Evolutionary conservation across 176 grass and related monocot species (phyloP).

Genomic region (Dendrocalamus sinicus): DNA sequence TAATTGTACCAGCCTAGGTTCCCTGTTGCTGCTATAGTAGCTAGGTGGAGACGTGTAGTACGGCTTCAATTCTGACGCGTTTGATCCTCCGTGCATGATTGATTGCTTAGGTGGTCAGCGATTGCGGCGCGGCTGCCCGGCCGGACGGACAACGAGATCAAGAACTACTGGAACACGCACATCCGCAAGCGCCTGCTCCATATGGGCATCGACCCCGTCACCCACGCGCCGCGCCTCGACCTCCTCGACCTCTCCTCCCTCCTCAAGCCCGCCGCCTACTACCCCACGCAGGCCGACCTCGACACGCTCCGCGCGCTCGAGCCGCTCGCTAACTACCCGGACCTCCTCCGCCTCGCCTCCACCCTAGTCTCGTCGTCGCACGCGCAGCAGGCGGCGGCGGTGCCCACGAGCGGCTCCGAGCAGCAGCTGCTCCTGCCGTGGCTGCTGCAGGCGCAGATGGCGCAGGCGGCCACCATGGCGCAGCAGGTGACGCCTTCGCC

Average conservation of each 20-base stretch:
- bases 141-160: slow-evolving; percentile 98
- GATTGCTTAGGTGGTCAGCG: slow-evolving; percentile 77
- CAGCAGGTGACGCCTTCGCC: slow-evolving; percentile 20
- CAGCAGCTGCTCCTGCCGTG: slow-evolving; percentile 45
- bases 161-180: slow-evolving; percentile 99
- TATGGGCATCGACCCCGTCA: slow-evolving; percentile 93
- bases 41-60: background rate
- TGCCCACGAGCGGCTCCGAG: background rate
- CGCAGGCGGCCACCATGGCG: slow-evolving; percentile 19
- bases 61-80: background rate
- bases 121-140: slow-evolving; percentile 92
- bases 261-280: slow-evolving; percentile 63
- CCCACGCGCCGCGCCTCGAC: slow-evolving; percentile 80
- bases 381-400: background rate
- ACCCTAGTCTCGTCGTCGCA: slow-evolving; percentile 34
- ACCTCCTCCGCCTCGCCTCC: slow-evolving; percentile 68
- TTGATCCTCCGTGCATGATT: background rate
- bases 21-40: background rate
- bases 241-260: slow-evolving; percentile 79
- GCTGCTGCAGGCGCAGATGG: slow-evolving; percentile 61
- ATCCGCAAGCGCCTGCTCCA: slow-evolving; percentile 87
- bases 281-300: slow-evolving; percentile 66
- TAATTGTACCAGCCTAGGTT: background rate
- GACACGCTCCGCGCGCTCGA: slow-evolving; percentile 69
- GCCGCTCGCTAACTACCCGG: slow-evolving; percentile 66